Base-by-base conservation (phyloP, 1,139 yeast genomes). In the Magnusiomyces sp. region DNA sequence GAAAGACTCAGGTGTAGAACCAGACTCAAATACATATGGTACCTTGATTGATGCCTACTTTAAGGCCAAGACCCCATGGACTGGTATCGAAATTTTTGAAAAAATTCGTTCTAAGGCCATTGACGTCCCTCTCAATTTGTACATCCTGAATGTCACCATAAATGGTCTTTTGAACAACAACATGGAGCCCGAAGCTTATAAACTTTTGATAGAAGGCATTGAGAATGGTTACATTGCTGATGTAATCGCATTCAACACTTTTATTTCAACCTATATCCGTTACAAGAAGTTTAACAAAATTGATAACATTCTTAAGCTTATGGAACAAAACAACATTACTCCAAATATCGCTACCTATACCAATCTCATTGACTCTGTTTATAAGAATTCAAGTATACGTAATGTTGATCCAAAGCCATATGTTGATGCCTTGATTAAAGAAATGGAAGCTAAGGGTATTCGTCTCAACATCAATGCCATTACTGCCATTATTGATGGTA, bases 291-390 rank as follows among this genome's bases (percentile, higher is more conserved):
- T 62, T 44, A 66, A 64, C 4, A 66, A 65, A 45, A 76, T 74
- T 5, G 56, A 59, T 17, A 56, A 59, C 7, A 50, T 71, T 23
- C 56, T 76, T 17, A 64, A 63, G n/a, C 57, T 63, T 32, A 66
- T 76, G 68, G 51, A 56, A 4, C 53, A 58, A 7, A 52, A 70
- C 37, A 66, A 71, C n/a, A 67, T 82, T 37, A 62, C 71, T 36
- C 85, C 83, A 31, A 87, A 81, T 61, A 72, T 79, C 47, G 80
- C 79, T 14, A 82, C 92, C 1, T 79, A 79, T 63, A 76, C 90
- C n/a, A 75, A 76, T 39, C 67, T 83, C 34, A 72, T 83, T 50
- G 81, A 82, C 60, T 66, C 74, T 49, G 71, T 76, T 57, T 73
- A 82, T 67, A 80, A 77, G 61, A 56, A 62, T 36, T 70, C 74